These are phyloP conservation scores for Paraphoma sp. DNA, from an alignment of 2,329 filamentous ascomycete species.

Conservation along the genomic window DNA sequence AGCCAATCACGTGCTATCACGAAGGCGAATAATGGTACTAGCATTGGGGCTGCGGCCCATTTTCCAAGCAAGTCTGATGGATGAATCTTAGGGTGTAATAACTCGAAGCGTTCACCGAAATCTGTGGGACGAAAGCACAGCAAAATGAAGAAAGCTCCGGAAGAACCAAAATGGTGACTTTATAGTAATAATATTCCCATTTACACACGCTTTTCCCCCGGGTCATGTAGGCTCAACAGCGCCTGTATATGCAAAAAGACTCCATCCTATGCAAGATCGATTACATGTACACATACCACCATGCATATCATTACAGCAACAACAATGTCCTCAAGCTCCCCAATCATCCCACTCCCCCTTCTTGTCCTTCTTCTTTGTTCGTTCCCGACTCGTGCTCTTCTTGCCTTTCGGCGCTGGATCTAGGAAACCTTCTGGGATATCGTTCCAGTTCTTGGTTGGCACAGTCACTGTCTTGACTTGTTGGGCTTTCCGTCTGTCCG, in stretches of 20 bases:
- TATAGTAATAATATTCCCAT: neutral
- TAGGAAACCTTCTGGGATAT: slow-evolving; percentile 55
- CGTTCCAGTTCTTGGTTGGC: slow-evolving; percentile 55
- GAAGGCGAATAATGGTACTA: too few relatives aligned
- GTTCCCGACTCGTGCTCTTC: slow-evolving; percentile 31
- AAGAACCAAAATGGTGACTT: too few relatives aligned
- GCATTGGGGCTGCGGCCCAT: too few relatives aligned
- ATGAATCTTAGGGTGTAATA: too few relatives aligned
- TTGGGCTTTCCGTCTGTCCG: slow-evolving; percentile 25
- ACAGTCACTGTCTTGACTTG: slow-evolving; percentile 15
- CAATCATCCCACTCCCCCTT: slow-evolving; percentile 43
- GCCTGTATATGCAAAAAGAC: neutral
- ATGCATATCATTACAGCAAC: slow-evolving; percentile 12
- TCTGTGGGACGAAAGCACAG: too few relatives aligned
- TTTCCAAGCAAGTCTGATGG: too few relatives aligned
- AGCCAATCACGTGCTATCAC: too few relatives aligned
- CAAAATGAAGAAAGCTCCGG: too few relatives aligned
- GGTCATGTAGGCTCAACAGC: neutral
- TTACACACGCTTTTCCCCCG: neutral
- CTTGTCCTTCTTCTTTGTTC: slow-evolving; percentile 34
- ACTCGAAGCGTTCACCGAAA: too few relatives aligned
- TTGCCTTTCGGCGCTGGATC: slow-evolving; percentile 36
- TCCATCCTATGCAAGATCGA: slow-evolving; percentile 14
- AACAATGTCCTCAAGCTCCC: slow-evolving; percentile 2
- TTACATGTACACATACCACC: slow-evolving; percentile 19